Percentiles rank a stretch among this genome's conserved stretches.
phyloP scores from a whole-genome alignment of 176 grass and related monocot species.

The Aegilops longissima region DNA sequence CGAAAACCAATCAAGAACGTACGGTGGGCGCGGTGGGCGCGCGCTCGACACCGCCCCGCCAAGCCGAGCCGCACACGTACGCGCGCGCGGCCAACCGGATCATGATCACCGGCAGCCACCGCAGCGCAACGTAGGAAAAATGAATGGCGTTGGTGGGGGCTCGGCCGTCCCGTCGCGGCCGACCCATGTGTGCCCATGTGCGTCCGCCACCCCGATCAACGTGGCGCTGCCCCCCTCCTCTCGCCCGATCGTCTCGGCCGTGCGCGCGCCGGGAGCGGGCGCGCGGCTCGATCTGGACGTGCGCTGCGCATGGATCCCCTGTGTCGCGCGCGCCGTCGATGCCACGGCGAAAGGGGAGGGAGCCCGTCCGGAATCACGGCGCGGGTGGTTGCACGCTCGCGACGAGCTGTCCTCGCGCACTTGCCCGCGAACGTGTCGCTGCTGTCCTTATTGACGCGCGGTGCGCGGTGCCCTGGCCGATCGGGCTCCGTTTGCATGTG shows the following conservation, averaged over 20 bases:
- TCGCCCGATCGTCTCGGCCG: background rate
- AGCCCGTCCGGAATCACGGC: background rate
- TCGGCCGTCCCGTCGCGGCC: background rate
- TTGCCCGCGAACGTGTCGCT: background rate
- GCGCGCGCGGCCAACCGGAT: background rate
- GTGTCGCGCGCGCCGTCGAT: background rate
- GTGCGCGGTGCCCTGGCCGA: background rate
- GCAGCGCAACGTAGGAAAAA: background rate
- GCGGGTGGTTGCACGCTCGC: background rate
- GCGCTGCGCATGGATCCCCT: too few relatives aligned
- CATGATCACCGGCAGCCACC: background rate
- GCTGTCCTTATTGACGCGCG: background rate
- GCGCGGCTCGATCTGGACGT: too few relatives aligned
- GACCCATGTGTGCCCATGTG: constrained; percentile 11
- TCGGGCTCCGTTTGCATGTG: background rate
- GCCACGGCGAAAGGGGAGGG: background rate
- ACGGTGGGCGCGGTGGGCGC: background rate
- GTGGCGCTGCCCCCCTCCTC: background rate
- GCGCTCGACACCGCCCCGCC: background rate
- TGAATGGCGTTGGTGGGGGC: background rate
- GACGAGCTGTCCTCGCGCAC: background rate
- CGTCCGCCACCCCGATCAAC: background rate
- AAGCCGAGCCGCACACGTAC: constrained; percentile 2
- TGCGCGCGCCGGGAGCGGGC: background rate
- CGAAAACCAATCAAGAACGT: background rate